Evolutionary conservation across 1,284 basidiomycete species (phyloP), one percentile per base, ranked within the genome.

Genomic region (Fomitopsis palustris): DNA sequence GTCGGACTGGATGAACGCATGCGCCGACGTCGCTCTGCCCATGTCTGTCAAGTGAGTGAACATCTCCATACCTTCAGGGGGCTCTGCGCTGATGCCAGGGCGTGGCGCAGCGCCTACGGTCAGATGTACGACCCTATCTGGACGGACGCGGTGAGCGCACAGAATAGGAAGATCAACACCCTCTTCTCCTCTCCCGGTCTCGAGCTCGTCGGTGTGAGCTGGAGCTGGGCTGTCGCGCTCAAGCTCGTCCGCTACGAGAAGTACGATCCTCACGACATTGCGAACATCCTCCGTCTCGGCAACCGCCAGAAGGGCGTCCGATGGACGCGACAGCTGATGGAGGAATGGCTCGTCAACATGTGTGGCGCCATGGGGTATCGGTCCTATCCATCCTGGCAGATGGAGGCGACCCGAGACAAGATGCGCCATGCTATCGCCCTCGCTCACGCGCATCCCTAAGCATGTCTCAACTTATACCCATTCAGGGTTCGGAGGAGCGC

Each of bases 1-100:
- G 0, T 74, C 76, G 38, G 87, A 88, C 68, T 89, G 87, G 87
- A 87, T 88, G 86, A 88, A 88, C 60, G 79, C 82, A 3, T 83
- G 86, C 64, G 82, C 87, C 0, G 87, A 89, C 65, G 77, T 85
- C 10, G 84, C 85, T 1, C 74, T 88, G 47, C 87, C 87, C 14
- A 79, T 83, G 78, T 79, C 81, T 16, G 70, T 69, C 61, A 81
- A 85, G 86, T 88, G 67, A 72, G 86, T 81, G 27, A 53, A 55
- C 25, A 16, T 29, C 21, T 7, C 57, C 53, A 35, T 35, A 14
- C 37, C 53, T 41, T 43, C 53, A 21, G 49, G 42, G 55, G 29
- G 38, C 52, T 57, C n/a, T 35, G 35, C 56, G 56, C 59, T 51
- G 54, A 51, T 57, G 47, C 51, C 41, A 19, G 37, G 53, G 19